Percentiles rank a stretch among this genome's conserved stretches.
phyloP scores from a whole-genome alignment of 371 early-diverging fungal genomes.

The Mortierella sp. region DNA sequence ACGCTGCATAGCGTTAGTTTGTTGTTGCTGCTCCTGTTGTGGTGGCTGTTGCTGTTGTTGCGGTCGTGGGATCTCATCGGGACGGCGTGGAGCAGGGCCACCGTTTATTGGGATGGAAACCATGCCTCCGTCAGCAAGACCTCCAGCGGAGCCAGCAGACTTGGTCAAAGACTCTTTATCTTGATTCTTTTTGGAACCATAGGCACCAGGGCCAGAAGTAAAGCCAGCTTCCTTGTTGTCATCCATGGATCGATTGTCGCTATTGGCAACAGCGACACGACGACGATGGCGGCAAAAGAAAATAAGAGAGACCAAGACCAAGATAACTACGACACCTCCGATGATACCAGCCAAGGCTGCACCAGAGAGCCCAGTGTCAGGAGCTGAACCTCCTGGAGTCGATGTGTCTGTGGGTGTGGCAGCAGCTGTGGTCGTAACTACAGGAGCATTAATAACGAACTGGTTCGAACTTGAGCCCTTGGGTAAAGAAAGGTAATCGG shows the following conservation, averaged over 20 bases:
- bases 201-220: constrained; percentile 13
- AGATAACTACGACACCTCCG: constrained; percentile 29
- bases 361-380: constrained; percentile 30
- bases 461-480: constrained; percentile 5
- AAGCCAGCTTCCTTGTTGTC: constrained; percentile 27
- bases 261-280: constrained; percentile 23
- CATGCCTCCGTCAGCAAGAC: constrained; percentile 22
- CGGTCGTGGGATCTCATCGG: constrained; percentile 5
- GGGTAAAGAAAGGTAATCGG: constrained; percentile 3
- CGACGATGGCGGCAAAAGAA: constrained; percentile 46
- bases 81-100: constrained; percentile 10
- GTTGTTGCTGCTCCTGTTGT: constrained; percentile 5
- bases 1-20: background rate
- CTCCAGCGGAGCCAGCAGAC: constrained; percentile 33
- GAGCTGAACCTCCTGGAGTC: background rate
- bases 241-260: constrained; percentile 10
- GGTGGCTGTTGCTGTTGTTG: constrained; percentile 13
- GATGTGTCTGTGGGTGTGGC: background rate
- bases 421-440: constrained; percentile 3
- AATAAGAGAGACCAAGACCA: constrained; percentile 26
- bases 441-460: constrained; percentile 14
- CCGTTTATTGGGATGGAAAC: constrained; percentile 20
- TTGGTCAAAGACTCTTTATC: constrained; percentile 35
- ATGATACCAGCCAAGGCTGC: constrained; percentile 33
- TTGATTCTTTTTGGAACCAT: constrained; percentile 15